phyloP scores from a whole-genome alignment of 2,329 filamentous ascomycete genomes.

The Pseudohalonectria lignicola region DNA sequence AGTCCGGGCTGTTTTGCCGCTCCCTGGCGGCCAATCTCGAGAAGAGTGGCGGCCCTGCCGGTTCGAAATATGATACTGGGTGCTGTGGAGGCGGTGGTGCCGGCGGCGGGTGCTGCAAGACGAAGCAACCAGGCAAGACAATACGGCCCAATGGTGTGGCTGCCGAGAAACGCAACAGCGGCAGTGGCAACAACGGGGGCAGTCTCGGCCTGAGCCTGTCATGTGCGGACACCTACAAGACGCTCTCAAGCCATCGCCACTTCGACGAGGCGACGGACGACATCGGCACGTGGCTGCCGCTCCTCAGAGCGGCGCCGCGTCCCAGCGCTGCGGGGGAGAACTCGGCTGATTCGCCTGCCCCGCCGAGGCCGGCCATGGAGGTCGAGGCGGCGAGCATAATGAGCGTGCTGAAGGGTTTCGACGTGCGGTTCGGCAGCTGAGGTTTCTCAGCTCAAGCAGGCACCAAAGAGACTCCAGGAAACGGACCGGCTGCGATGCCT shows the following conservation, averaged over 20 bases:
- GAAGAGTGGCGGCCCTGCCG: conserved; percentile 19
- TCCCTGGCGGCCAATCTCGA: conserved; percentile 59
- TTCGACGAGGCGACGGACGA: conserved; percentile 66
- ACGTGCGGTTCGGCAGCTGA: conserved; percentile 55
- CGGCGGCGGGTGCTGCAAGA: conserved; percentile 54
- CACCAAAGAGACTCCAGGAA: conserved; percentile 10
- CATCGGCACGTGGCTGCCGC: conserved; percentile 64
- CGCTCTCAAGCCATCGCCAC: conserved; percentile 63
- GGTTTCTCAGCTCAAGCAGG: neutral
- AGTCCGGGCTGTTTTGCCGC: conserved; percentile 74
- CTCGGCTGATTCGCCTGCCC: conserved; percentile 16
- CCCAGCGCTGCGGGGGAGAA: conserved; percentile 14
- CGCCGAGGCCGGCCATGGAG: conserved; percentile 52
- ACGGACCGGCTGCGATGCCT: neutral
- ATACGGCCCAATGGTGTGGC: neutral
- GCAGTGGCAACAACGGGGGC: conserved; percentile 10
- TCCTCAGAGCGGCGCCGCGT: conserved; percentile 50
- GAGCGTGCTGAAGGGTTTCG: conserved; percentile 74
- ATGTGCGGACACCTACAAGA: conserved; percentile 70
- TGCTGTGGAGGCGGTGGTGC: conserved; percentile 54
- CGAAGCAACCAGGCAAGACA: neutral
- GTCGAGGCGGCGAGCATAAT: conserved; percentile 78
- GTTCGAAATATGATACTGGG: conserved; percentile 17
- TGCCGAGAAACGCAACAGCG: conserved; percentile 20
- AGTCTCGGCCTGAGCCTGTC: conserved; percentile 48